Base-by-base conservation (phyloP, 192 early-diverging fungal genomes). In the Entrophospora sp. region DNA sequence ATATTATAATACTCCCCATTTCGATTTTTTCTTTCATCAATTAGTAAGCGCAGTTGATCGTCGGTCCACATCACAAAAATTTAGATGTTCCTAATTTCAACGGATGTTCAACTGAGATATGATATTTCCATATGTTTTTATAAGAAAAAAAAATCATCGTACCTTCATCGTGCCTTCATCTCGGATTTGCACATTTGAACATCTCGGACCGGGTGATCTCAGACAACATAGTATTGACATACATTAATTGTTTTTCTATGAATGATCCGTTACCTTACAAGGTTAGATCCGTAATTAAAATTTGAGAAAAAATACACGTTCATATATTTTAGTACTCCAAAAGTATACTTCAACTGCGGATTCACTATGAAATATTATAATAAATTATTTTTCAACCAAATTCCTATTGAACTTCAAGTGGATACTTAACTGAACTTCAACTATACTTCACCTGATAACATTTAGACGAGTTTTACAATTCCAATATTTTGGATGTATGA, bases 1-100 rank as follows among this genome's bases (percentile, higher is more conserved):
- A 49, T 49, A 24, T 49, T 49, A 22, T 49, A 49, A 49, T 49
- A 49, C 48, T 49, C 48, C 48, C 5, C 48, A 49, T 49, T 49
- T 49, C 48, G 48, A 49, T 49, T 49, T n/a, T n/a, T n/a, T n/a
- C n/a, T n/a, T n/a, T n/a, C n/a, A n/a, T n/a, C n/a, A n/a, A n/a
- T n/a, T n/a, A n/a, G n/a, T n/a, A n/a, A n/a, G n/a, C n/a, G n/a
- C n/a, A n/a, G n/a, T n/a, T n/a, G n/a, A n/a, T n/a, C n/a, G n/a
- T n/a, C n/a, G n/a, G n/a, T n/a, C n/a, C n/a, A n/a, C n/a, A n/a
- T n/a, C n/a, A n/a, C n/a, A n/a, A n/a, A n/a, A n/a, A n/a, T n/a
- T n/a, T n/a, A n/a, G n/a, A n/a, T n/a, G n/a, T n/a, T n/a, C n/a
- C n/a, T n/a, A n/a, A n/a, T n/a, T n/a, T n/a, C n/a, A n/a, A n/a